Conservation (phyloP, 2,329 filamentous ascomycete species). For the Anisogramma anomala region DNA sequence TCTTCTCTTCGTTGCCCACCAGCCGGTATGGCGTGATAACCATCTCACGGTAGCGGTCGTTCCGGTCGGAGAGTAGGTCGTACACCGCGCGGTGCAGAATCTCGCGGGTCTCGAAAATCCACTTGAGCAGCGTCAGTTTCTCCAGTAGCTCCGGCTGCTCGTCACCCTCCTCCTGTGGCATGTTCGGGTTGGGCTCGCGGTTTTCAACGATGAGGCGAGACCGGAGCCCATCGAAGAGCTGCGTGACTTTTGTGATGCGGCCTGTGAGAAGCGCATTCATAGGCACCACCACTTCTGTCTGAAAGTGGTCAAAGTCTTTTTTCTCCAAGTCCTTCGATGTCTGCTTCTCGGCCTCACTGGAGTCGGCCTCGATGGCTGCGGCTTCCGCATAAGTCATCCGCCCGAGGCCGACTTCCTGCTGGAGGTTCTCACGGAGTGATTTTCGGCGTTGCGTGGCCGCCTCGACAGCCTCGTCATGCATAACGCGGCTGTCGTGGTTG, state of each 20-base stretch:
- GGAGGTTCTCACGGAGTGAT: slow-evolving; percentile 61
- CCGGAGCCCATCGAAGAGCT: slow-evolving; percentile 66
- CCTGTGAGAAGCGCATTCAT: slow-evolving; percentile 69
- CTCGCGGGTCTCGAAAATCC: slow-evolving; percentile 94
- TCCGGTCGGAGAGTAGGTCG: slow-evolving; percentile 72
- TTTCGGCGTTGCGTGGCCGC: slow-evolving; percentile 43
- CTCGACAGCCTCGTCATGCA: slow-evolving; percentile 42
- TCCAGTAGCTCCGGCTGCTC: slow-evolving; percentile 89
- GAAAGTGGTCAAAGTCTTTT: slow-evolving; percentile 72
- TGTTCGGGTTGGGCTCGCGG: slow-evolving; percentile 58
- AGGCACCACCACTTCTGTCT: slow-evolving; percentile 70
- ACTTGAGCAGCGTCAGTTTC: slow-evolving; percentile 88
- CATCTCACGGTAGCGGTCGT: slow-evolving; percentile 75
- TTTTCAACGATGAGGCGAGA: slow-evolving; percentile 62
- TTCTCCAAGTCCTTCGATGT: slow-evolving; percentile 64
- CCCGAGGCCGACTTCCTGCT: slow-evolving; percentile 65
- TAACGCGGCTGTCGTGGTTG: slow-evolving; percentile 42
- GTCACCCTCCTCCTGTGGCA: slow-evolving; percentile 88
- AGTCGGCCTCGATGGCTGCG: slow-evolving; percentile 66
- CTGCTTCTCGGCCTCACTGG: slow-evolving; percentile 57
- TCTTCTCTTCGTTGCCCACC: slow-evolving; percentile 66
- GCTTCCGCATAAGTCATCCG: slow-evolving; percentile 75
- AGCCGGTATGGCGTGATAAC: slow-evolving; percentile 70
- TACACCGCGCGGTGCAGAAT: slow-evolving; percentile 74
- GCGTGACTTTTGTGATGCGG: slow-evolving; percentile 61